Percentiles rank a stretch among this genome's conserved stretches.
Evolutionary conservation across 345 rosid species (phyloP).

Genomic region (Lepidium didymum): DNA sequence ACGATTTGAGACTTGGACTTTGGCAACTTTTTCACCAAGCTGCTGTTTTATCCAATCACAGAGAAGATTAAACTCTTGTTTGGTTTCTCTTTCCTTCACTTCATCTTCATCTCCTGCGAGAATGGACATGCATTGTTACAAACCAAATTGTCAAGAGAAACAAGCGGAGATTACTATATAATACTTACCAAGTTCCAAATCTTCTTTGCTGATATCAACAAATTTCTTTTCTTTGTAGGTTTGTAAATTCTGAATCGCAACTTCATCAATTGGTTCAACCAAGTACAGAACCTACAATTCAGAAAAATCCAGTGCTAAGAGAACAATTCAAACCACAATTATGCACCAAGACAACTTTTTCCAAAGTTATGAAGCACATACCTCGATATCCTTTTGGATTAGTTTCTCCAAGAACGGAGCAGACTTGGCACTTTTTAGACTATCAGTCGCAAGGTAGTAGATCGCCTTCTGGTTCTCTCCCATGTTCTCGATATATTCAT

Average conservation of each 20-base stretch:
- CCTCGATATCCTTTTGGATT: slow-evolving; percentile 89
- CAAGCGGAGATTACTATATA: neutral
- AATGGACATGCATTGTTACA: neutral
- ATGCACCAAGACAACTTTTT: neutral
- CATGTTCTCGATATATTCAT: slow-evolving; percentile 91
- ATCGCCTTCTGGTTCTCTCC: slow-evolving; percentile 92
- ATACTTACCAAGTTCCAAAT: slow-evolving; percentile 78
- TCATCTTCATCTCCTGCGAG: slow-evolving; percentile 87
- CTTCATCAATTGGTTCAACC: slow-evolving; percentile 94
- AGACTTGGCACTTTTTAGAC: slow-evolving; percentile 85
- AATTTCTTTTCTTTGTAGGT: slow-evolving; percentile 97
- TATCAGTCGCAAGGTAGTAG: slow-evolving; percentile 87
- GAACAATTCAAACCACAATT: neutral
- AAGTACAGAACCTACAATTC: slow-evolving; percentile 69
- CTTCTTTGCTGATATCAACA: slow-evolving; percentile 98
- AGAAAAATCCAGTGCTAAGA: neutral
- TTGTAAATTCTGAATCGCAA: slow-evolving; percentile 92
- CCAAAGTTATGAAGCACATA: slow-evolving; percentile 13
- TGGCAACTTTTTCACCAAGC: slow-evolving; percentile 92
- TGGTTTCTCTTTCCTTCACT: slow-evolving; percentile 73
- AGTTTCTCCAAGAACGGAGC: slow-evolving; percentile 98
- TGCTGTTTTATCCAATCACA: slow-evolving; percentile 99
- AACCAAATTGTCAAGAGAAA: neutral
- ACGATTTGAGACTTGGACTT: slow-evolving; percentile 92
- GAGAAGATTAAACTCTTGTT: slow-evolving; percentile 71